Evolutionary conservation across 2,329 filamentous ascomycete genomes (phyloP), one percentile per base, ranked within the genome.

Genomic region (Thelonectria discophora): DNA sequence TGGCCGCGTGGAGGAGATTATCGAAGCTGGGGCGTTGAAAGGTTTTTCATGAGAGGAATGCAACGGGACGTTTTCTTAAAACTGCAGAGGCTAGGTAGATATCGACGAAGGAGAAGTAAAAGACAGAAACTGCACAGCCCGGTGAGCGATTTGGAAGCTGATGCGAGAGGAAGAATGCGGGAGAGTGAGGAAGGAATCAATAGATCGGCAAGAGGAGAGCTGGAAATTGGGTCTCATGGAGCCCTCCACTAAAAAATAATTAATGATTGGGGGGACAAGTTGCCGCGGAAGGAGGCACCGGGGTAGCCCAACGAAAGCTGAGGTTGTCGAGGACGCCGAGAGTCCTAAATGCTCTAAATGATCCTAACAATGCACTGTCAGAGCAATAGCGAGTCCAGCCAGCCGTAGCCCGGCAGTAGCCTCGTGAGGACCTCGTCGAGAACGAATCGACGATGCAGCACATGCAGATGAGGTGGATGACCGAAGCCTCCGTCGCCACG

Each of bases 1-100:
- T 68, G 65, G 69, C 60, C 60, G 66, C 55, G 53, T 18, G 52
- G 64, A 62, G 67, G 58, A 49, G 64, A 67, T 69, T 66, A 56
- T 67, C 67, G 69, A 69, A 55, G 60, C 58, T 69, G 61, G 67
- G 30, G 43, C 30, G 45, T 39, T 34, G 20, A 30, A 15, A 21
- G 34, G 18, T 32, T 53, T 49, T 42, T 51, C 53, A 54, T 42
- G 34, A 45, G 54, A 34, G 17, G 39, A 17, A 21, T 34, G 27
- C 3, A 30, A 30, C 8, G 4, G 15, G 10, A n/a, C n/a, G 32
- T 17, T 32, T 32, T 49, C 39, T 42, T 8, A 12, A 7, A 32
- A 27, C 32, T 21, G 11, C 21, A 30, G 20, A n/a, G 43, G 1
- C 37, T 46, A 42, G 45, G 34, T 17, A 48, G 46, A 51, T 50